These are phyloP conservation scores for Auricularia auricula-judae DNA, from an alignment of 768 basidiomycete species.

Conservation along the genomic window DNA sequence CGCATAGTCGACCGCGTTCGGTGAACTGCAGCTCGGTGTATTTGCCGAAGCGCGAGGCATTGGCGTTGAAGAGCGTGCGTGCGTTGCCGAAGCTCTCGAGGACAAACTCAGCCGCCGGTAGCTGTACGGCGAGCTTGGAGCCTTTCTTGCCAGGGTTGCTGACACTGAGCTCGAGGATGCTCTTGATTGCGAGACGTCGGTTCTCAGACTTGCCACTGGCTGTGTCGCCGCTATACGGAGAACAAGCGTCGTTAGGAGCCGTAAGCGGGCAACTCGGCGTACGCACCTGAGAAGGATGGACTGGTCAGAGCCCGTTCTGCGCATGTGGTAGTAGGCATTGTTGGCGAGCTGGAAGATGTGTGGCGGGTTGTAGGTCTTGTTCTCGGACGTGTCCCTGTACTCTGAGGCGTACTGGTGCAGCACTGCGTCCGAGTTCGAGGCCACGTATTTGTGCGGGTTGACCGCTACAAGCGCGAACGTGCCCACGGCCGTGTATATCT, in stretches of 20 bases:
- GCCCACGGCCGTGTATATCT: conserved; percentile 67
- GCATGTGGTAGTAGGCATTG: conserved; percentile 93
- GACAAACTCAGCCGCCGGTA: conserved; percentile 91
- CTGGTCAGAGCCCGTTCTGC: conserved; percentile 88
- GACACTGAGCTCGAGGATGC: conserved; percentile 82
- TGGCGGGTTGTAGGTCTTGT: conserved; percentile 54
- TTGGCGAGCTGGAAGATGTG: conserved; percentile 90
- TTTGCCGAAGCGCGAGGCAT: conserved; percentile 94
- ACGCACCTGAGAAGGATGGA: conserved; percentile 74
- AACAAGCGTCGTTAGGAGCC: neutral
- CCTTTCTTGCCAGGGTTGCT: conserved; percentile 89
- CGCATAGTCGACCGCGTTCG: conserved; percentile 78
- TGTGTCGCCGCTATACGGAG: conserved; percentile 64
- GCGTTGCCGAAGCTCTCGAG: conserved; percentile 92
- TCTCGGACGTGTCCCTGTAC: conserved; percentile 62
- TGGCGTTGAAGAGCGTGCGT: conserved; percentile 83
- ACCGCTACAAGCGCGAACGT: conserved; percentile 68
- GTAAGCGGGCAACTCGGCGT: neutral
- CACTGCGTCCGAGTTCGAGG: conserved; percentile 72
- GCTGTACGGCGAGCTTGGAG: conserved; percentile 71
- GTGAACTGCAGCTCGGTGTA: conserved; percentile 97
- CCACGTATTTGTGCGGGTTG: conserved; percentile 87
- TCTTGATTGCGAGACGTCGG: conserved; percentile 81
- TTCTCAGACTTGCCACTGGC: conserved; percentile 92
- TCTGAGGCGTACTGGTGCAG: conserved; percentile 80